These are phyloP conservation scores for Lojkania enalia DNA, from an alignment of 2,329 filamentous ascomycete species.

Conservation along the genomic window DNA sequence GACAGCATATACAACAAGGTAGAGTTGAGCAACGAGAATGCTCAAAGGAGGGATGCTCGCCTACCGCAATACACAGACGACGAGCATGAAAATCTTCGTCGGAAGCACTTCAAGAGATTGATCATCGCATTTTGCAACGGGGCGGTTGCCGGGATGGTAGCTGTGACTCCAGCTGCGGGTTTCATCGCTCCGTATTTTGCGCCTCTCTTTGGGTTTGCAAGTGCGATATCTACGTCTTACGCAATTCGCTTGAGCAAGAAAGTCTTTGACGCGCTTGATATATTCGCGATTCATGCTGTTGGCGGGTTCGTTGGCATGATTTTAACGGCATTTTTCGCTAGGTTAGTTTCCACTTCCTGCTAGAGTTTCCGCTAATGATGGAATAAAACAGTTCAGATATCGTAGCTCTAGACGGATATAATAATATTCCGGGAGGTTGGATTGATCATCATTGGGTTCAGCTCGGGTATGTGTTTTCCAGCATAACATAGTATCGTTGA, in stretches of 20 bases:
- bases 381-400: neutral
- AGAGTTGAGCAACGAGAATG: neutral
- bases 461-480: neutral
- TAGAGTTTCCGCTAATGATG: no score
- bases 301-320: neutral
- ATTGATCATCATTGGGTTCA: slow-evolving; percentile 2
- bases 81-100: neutral
- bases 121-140: neutral
- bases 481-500: neutral
- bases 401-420: slow-evolving; percentile 1
- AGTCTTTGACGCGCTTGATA: neutral
- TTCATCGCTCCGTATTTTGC: neutral
- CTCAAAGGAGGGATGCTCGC: neutral
- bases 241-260: neutral
- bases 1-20: neutral
- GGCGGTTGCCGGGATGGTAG: neutral
- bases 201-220: neutral
- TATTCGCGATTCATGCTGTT: neutral
- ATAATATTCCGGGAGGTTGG: neutral
- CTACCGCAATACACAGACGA: neutral
- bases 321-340: neutral
- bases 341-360: neutral
- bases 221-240: neutral
- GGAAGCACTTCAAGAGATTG: neutral
- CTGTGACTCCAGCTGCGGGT: neutral